phyloP scores from a whole-genome alignment of 2,329 filamentous ascomycete genomes.

The Colletotrichum phormii region DNA sequence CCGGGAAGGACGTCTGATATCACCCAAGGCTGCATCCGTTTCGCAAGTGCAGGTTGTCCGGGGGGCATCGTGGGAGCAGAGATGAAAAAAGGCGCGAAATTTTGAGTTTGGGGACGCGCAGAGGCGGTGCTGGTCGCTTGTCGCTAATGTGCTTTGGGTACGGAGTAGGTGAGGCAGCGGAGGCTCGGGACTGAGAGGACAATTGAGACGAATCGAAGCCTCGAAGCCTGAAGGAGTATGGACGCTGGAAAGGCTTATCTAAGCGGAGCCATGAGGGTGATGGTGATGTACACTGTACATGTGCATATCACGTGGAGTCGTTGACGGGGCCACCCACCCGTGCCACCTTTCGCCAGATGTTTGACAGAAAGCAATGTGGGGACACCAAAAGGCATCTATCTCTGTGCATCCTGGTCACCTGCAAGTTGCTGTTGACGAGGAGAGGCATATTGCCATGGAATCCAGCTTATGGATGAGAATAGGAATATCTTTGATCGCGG shows the following conservation, averaged over 20 bases:
- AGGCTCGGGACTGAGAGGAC: no score
- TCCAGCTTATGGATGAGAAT: no score
- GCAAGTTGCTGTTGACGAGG: not conserved
- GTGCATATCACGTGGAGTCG: not conserved
- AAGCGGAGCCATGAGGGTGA: not conserved
- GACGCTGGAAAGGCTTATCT: not conserved
- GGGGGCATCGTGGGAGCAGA: constrained; percentile 29
- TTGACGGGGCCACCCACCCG: not conserved
- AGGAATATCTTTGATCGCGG: no score
- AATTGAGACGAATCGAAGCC: no score
- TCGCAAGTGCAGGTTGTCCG: constrained; percentile 8
- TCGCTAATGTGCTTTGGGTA: not conserved
- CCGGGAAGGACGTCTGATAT: not conserved
- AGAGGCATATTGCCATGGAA: not conserved
- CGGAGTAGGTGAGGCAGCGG: not conserved
- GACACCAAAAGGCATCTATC: not conserved
- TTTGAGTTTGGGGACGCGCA: constrained; percentile 23
- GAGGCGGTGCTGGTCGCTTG: constrained; percentile 5
- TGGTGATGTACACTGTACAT: not conserved
- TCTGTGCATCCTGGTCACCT: not conserved
- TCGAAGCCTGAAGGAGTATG: not conserved
- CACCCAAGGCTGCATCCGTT: constrained; percentile 26
- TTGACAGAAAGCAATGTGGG: not conserved
- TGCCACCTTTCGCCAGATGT: not conserved
- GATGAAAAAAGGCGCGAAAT: not conserved